Evolutionary conservation across 345 rosid species (phyloP).

Genomic region (Dimocarpus longan): DNA sequence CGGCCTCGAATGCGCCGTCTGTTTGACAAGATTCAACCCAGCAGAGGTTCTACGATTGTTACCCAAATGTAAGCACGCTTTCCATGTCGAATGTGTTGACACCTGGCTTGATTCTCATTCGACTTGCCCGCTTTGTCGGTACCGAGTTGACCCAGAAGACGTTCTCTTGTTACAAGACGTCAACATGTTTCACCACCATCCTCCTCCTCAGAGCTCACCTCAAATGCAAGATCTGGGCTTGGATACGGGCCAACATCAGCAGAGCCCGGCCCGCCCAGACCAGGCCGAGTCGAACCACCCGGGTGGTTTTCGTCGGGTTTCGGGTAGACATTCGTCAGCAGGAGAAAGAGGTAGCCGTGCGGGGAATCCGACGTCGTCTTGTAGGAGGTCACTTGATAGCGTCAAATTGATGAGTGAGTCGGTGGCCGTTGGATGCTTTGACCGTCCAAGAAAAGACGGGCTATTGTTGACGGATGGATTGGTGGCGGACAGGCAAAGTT

Average conservation of each 20-base stretch:
- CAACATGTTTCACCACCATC: conserved; percentile 21
- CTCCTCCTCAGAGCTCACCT: conserved; percentile 8
- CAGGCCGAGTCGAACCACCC: neutral
- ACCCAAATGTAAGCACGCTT: conserved; percentile 93
- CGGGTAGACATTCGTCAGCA: conserved; percentile 79
- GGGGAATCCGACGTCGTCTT: conserved; percentile 26
- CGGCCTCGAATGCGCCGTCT: conserved; percentile 87
- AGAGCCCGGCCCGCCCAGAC: neutral
- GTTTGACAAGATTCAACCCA: conserved; percentile 64
- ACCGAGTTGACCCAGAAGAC: conserved; percentile 91
- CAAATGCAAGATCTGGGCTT: neutral
- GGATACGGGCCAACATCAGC: neutral
- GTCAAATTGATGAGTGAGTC: conserved; percentile 28
- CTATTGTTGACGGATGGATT: conserved; percentile 34
- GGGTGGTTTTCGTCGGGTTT: conserved; percentile 42
- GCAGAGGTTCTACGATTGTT: conserved; percentile 60
- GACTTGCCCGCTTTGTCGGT: conserved; percentile 92
- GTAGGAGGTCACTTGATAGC: conserved; percentile 60
- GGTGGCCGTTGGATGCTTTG: conserved; percentile 48
- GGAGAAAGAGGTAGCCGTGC: conserved; percentile 40
- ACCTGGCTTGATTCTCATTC: conserved; percentile 97
- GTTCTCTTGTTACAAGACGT: conserved; percentile 55
- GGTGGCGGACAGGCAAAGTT: conserved; percentile 27
- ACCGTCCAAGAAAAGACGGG: conserved; percentile 67
- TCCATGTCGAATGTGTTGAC: conserved; percentile 92